phyloP scores from a whole-genome alignment of 2,329 filamentous ascomycete species.

The Elsinoe australis region DNA sequence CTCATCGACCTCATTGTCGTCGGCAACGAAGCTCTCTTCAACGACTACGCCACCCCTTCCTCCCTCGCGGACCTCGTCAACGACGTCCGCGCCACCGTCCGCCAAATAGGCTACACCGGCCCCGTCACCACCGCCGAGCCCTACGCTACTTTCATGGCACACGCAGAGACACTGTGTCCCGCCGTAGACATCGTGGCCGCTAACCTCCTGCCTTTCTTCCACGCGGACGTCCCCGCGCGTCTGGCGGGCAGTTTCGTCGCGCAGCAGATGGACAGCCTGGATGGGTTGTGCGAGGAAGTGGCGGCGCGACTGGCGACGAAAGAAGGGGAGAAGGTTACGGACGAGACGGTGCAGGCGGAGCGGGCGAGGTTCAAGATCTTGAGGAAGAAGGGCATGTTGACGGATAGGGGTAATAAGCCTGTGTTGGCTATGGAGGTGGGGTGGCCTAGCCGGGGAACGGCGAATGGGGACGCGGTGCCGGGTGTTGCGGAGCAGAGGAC shows the following conservation, averaged over 20 bases:
- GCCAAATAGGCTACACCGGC: conserved; percentile 51
- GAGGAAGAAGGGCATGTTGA: not conserved
- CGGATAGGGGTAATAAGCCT: conserved; percentile 42
- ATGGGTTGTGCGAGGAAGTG: conserved; percentile 56
- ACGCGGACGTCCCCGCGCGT: conserved; percentile 54
- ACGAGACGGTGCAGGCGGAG: not conserved
- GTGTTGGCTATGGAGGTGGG: conserved; percentile 84
- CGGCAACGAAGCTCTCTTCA: conserved; percentile 85
- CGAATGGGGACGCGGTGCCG: conserved; percentile 67
- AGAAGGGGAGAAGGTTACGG: not conserved
- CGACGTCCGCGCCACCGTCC: conserved; percentile 8
- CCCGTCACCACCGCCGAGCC: conserved; percentile 81
- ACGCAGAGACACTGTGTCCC: conserved; percentile 57
- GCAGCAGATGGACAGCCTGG: conserved; percentile 63
- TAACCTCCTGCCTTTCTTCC: conserved; percentile 96
- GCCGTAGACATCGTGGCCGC: conserved; percentile 70
- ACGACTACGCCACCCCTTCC: conserved; percentile 55
- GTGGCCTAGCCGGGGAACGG: conserved; percentile 65
- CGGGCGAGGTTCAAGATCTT: not conserved
- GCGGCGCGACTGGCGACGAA: not conserved
- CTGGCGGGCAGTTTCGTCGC: conserved; percentile 70
- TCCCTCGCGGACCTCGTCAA: conserved; percentile 49
- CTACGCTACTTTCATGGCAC: conserved; percentile 63
- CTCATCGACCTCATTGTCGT: conserved; percentile 73
- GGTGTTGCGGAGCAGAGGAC: conserved; percentile 57